A percentile compares a stretch with the other conserved stretches of the same genome.
phyloP scores from a whole-genome alignment of 768 basidiomycete genomes.

The Psilocybe cubensis region DNA sequence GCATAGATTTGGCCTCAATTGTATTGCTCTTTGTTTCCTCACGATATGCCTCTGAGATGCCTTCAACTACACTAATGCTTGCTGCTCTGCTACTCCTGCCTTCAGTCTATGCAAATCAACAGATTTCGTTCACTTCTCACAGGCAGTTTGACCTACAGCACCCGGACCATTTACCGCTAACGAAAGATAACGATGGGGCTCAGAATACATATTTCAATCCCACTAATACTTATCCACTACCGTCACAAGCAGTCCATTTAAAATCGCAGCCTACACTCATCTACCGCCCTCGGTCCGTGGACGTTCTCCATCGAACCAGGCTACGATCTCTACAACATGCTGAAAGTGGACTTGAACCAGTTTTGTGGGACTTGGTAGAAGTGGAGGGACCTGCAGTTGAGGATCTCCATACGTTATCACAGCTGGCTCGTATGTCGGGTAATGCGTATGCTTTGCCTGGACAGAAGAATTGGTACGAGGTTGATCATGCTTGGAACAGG shows the following conservation, averaged over 20 bases:
- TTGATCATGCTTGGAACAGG: slow-evolving; percentile 75
- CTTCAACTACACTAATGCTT: slow-evolving; percentile 18
- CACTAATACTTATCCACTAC: slow-evolving; percentile 16
- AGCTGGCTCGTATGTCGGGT: slow-evolving; percentile 86
- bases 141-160: slow-evolving; percentile 15
- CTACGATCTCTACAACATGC: slow-evolving; percentile 48
- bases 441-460: slow-evolving; percentile 87
- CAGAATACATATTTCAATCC: slow-evolving; percentile 15
- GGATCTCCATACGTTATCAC: slow-evolving; percentile 77
- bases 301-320: slow-evolving; percentile 55
- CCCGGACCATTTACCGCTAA: neutral
- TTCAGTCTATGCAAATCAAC: slow-evolving; percentile 9
- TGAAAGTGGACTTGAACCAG: slow-evolving; percentile 45
- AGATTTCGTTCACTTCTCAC: slow-evolving; percentile 25
- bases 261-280: slow-evolving; percentile 58
- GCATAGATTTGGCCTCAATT: neutral
- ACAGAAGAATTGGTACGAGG: slow-evolving; percentile 78
- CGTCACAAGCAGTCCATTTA: slow-evolving; percentile 28
- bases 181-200: neutral
- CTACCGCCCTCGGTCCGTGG: slow-evolving; percentile 59
- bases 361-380: slow-evolving; percentile 71
- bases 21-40: neutral
- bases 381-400: slow-evolving; percentile 78
- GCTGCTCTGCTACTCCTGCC: slow-evolving; percentile 20
- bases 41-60: slow-evolving; percentile 19